Conservation (phyloP, 225 moss, liverwort and hornwort species). For the Pseudoscleropodium purum region DNA sequence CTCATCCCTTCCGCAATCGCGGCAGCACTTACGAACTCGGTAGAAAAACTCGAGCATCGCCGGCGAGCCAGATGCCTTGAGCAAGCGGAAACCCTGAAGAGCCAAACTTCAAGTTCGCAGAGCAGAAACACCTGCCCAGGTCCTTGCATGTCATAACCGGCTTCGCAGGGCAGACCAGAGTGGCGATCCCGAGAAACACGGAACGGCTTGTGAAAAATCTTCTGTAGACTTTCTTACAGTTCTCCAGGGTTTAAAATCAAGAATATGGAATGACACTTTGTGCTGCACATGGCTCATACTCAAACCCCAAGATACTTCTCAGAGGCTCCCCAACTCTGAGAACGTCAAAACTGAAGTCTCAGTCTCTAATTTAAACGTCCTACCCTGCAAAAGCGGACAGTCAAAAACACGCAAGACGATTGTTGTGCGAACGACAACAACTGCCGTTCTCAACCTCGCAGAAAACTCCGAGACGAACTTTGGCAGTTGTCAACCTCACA, state of each 20-base stretch:
- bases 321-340: background rate
- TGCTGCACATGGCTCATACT: background rate
- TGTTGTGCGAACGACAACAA: background rate
- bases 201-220: background rate
- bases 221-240: background rate
- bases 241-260: background rate
- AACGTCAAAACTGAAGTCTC: background rate
- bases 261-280: background rate
- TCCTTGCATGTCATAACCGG: background rate
- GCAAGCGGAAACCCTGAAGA: background rate
- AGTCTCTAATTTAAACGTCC: background rate
- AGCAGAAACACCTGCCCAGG: background rate
- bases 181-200: background rate
- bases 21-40: background rate
- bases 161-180: background rate
- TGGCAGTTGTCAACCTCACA: background rate
- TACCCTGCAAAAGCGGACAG: background rate
- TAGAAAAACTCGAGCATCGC: background rate
- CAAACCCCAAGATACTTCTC: background rate
- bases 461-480: background rate
- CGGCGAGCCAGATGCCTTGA: background rate
- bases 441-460: background rate
- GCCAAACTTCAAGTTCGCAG: background rate
- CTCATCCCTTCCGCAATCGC: background rate
- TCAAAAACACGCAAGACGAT: background rate